Evolutionary conservation across 441 rosid species (phyloP).

Genomic region (Mallotus repandus): DNA sequence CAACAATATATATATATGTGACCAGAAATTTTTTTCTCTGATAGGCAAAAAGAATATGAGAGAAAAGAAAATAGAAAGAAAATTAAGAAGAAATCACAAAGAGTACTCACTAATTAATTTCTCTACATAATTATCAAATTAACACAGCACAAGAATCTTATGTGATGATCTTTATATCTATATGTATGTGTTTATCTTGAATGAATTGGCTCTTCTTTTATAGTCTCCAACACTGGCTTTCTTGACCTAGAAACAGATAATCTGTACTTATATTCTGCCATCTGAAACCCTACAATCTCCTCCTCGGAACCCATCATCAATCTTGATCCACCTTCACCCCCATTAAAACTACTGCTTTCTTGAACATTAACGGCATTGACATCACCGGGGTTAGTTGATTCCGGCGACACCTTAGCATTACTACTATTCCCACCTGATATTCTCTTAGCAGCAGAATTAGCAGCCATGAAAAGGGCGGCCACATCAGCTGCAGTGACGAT

Average conservation of each 20-base stretch:
- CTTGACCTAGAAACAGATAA: conserved; percentile 48
- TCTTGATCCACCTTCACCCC: conserved; percentile 18
- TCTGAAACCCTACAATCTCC: conserved; percentile 32
- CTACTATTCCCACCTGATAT: conserved; percentile 28
- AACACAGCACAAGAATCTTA: not conserved
- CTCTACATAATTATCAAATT: too few species aligned
- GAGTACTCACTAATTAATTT: too few species aligned
- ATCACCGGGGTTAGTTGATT: conserved; percentile 6
- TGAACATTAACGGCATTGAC: not conserved
- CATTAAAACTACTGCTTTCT: not conserved
- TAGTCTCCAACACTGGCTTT: conserved; percentile 62
- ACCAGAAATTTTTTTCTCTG: not conserved
- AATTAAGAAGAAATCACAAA: not conserved
- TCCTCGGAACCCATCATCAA: conserved; percentile 18
- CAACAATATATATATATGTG: not conserved
- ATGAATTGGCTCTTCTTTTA: conserved; percentile 47
- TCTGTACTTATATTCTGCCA: conserved; percentile 36
- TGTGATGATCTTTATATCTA: too few species aligned
- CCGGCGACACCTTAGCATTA: conserved; percentile 30
- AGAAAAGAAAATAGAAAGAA: not conserved
- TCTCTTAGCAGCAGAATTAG: conserved; percentile 45
- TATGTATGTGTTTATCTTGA: conserved; percentile 17
- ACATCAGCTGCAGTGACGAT: conserved; percentile 46
- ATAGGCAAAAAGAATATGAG: not conserved
- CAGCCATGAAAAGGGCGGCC: conserved; percentile 54